These are phyloP conservation scores for Aspergillus brunneoviolaceus DNA, from an alignment of 2,329 filamentous ascomycete genomes.

Conservation along the genomic window DNA sequence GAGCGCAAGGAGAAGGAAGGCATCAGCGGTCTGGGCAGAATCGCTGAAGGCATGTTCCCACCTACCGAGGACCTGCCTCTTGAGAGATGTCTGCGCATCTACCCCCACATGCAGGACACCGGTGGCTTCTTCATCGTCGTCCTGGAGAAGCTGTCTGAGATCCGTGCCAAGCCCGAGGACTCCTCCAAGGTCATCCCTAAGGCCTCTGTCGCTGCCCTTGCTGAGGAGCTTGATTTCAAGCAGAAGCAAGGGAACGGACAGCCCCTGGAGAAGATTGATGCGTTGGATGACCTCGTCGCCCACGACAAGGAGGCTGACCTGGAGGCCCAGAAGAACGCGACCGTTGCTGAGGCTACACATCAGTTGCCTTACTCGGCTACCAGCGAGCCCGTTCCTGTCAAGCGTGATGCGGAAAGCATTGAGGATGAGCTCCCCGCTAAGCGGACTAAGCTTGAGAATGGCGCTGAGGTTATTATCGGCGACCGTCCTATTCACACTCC, in stretches of 20 bases:
- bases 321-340: conserved; percentile 35
- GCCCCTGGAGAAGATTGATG: conserved; percentile 38
- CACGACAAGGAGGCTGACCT: conserved; percentile 28
- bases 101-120: conserved; percentile 93
- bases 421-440: conserved; percentile 43
- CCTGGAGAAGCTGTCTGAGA: conserved; percentile 85
- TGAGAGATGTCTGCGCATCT: conserved; percentile 88
- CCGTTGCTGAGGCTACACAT: conserved; percentile 35
- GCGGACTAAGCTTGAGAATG: conserved; percentile 45
- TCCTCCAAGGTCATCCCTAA: conserved; percentile 36
- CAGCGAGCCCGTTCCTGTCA: conserved; percentile 25
- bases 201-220: conserved; percentile 39
- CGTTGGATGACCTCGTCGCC: conserved; percentile 42
- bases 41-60: conserved; percentile 84
- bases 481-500: conserved; percentile 39
- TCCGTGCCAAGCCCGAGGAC: conserved; percentile 72
- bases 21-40: conserved; percentile 63
- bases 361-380: conserved; percentile 36
- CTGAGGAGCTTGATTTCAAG: conserved; percentile 36
- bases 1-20: conserved; percentile 62
- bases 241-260: conserved; percentile 30
- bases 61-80: conserved; percentile 68
- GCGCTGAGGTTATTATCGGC: conserved; percentile 38
- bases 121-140: conserved; percentile 98
- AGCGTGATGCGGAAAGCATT: conserved; percentile 35